Base-by-base conservation (phyloP, 768 basidiomycete species). In the Tricholoma bakamatsutake region DNA sequence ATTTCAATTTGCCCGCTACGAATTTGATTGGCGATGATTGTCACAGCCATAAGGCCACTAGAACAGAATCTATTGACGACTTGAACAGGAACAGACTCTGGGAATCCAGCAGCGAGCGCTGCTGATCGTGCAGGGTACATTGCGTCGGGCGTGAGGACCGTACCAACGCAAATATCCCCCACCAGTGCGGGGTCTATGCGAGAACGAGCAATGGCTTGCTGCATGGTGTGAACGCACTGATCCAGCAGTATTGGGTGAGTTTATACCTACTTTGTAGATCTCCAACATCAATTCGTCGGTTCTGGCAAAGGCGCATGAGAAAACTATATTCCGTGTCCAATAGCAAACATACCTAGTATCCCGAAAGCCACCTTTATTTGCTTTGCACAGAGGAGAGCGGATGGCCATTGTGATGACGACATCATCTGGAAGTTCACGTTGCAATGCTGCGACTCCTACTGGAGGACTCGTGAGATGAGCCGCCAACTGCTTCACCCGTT, bases 11-110 rank as follows among this genome's bases (percentile, higher is more conserved):
- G 87, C n/a, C 88, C 87, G 10, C 76, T 77, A 13, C 81, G 77
- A 48, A 93, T 82, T 63, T 88, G 82, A 68, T 91, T 92, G 18
- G 88, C 80, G 54, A 93, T 83, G 30, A 79, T 78, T 9, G 86
- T 88, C 30, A 87, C 77, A 11, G 91, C 88, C 87, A 92, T 90
- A n/a, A 93, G 80, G 24, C 90, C 90, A 57, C 84, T 87, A 2
- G 89, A 89, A 64, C 90, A 93, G 67, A 90, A 90, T 30, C 91
- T 76, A 66, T 93, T 92, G 62, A 93, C 72, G 24, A 76, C 78
- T 64, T 91, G 84, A 9, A 90, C 71, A 0, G 91, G 88, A 5
- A 88, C 85, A 4, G 75, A 76, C n/a, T 87, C 85, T 0, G 91
- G 90, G 59, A 88, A 82, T 9, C 91, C 91, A 12, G 91, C 91